phyloP scores from a whole-genome alignment of 2,329 filamentous ascomycete genomes.

The Metarhizium brunneum region DNA sequence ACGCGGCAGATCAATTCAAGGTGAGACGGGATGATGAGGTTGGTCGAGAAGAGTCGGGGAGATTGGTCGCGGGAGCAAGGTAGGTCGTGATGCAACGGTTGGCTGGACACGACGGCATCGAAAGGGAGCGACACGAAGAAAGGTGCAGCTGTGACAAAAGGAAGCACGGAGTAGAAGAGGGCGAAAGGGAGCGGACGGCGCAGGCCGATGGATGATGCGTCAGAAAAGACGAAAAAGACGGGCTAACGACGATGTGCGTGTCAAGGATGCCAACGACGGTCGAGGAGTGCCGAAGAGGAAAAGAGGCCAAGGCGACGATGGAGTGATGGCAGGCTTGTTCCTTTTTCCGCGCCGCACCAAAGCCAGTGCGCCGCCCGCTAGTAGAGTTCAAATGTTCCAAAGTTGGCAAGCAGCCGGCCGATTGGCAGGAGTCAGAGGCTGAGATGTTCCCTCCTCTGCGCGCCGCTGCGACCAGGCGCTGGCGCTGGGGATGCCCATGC shows the following conservation, averaged over 20 bases:
- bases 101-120: background rate
- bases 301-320: background rate
- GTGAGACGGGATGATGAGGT: background rate
- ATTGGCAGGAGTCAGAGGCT: no score
- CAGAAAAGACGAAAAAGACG: background rate
- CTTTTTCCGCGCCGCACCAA: background rate
- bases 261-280: background rate
- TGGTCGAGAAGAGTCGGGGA: background rate
- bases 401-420: no score
- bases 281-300: background rate
- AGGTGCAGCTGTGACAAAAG: background rate
- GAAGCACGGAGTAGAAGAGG: background rate
- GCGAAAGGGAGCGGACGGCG: background rate
- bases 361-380: background rate
- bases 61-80: background rate
- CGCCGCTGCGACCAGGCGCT: no score
- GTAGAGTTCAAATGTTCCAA: no score
- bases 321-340: background rate
- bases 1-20: background rate
- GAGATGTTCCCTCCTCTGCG: no score
- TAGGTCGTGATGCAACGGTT: background rate
- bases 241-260: background rate
- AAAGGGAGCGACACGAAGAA: background rate
- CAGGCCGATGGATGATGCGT: background rate
- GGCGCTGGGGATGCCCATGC: no score